Base-by-base conservation (phyloP, 1,284 basidiomycete genomes). In the Kwoniella shivajii region DNA sequence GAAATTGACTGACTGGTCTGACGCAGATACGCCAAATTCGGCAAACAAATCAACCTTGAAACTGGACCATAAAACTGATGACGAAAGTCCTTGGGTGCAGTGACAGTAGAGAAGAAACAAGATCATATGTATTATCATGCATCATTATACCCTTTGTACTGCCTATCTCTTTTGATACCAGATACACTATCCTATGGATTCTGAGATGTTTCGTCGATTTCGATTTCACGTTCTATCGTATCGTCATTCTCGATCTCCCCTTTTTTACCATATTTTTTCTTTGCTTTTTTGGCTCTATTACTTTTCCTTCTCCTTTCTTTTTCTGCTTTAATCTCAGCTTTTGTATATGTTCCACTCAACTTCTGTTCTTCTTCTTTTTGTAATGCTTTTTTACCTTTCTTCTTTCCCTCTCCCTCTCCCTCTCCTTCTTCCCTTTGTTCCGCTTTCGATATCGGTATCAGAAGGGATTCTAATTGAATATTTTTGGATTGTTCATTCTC, bases 21-120 rank as follows among this genome's bases (percentile, higher is more conserved):
- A 16, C 20, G 18, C 47, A 79, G 78, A 47, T 96, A 96, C 72
- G 90, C 89, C 37, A 94, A 93, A 78, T 96, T 97, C 72, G 93
- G 93, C 30, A 86, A 84, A 51, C 89, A 92, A 54, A 97, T 97
- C 79, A 97, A 94, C 75, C 83, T 94, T 52, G 91, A 94, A 74
- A 79, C 76, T 3, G 70, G 67, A 20, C 71, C 73, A 1, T 68
- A 70, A 55, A 18, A 22, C 41, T 27, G 7, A 26, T 22, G 20
- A 46, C 42, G 39, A 42, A 42, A 42, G 22, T 11, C 9, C 9
- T 31, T 18, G 18, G 44, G n/a, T 10, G n/a, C 14, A 33, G 22
- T 4, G 18, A 38, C 6, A 50, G 37, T 11, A 41, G 16, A 9
- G 11, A 16, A 49, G 18, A 11, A 6, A 18, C 14, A 20, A 16